A percentile compares a stretch with the other conserved stretches of the same genome.
Evolutionary conservation across 2,329 filamentous ascomycete genomes (phyloP).

Genomic region (Talaromyces amestolkiae): DNA sequence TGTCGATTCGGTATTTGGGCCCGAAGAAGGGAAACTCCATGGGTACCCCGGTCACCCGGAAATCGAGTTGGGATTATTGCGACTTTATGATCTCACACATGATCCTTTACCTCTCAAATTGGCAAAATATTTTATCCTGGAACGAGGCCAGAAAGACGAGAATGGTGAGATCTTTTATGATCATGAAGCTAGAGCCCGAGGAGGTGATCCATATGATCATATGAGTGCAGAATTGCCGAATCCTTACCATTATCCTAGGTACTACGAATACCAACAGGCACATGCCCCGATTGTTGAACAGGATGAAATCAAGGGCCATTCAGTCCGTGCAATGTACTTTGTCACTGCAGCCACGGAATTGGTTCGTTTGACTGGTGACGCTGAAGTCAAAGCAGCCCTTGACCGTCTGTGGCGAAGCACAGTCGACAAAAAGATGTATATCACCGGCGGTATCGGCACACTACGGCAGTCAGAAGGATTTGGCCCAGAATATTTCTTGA

Average conservation of each 20-base stretch:
- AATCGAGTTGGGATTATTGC: conserved; percentile 51
- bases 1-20: conserved; percentile 53
- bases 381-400: conserved; percentile 42
- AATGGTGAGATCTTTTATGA: conserved; percentile 55
- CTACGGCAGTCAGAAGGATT: conserved; percentile 62
- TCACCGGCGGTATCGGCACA: conserved; percentile 61
- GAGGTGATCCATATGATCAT: conserved; percentile 43
- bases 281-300: conserved; percentile 57
- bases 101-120: conserved; percentile 45
- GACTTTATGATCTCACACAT: conserved; percentile 44
- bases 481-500: conserved; percentile 58
- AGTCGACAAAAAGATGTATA: conserved; percentile 61
- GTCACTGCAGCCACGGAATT: conserved; percentile 59
- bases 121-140: conserved; percentile 57
- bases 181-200: conserved; percentile 52
- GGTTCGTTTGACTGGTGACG: conserved; percentile 37
- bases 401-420: conserved; percentile 59
- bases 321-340: conserved; percentile 61
- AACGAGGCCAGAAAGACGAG: conserved; percentile 52
- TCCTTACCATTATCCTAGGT: conserved; percentile 42
- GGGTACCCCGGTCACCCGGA: conserved; percentile 63
- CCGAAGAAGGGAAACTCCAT: conserved; percentile 49
- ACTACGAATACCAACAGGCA: conserved; percentile 56
- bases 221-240: conserved; percentile 40
- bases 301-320: conserved; percentile 56